Conservation (phyloP, 352 stramenopile genomes). For the Elongisporangium undulatum region DNA sequence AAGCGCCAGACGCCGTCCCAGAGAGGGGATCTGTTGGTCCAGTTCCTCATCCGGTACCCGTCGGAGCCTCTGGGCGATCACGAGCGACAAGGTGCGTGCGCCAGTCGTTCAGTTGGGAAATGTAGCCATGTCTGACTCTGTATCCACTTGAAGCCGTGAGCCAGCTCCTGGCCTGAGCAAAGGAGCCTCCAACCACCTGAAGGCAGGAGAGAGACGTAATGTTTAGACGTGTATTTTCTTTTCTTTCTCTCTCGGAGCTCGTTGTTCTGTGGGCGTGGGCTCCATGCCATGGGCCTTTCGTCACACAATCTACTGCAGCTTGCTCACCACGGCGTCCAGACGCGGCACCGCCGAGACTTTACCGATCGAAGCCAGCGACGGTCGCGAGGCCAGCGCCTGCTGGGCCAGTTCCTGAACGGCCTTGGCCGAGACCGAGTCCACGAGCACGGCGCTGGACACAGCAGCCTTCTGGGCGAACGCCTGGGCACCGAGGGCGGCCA, state of each 20-base stretch:
- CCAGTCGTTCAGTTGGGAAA: neutral
- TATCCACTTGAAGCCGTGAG: conserved; percentile 8
- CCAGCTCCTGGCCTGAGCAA: conserved; percentile 8
- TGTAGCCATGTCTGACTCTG: neutral
- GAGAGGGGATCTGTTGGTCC: conserved; percentile 85
- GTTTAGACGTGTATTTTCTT: conserved; percentile 26
- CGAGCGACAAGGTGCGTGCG: conserved; percentile 5
- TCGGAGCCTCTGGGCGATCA: conserved; percentile 28
- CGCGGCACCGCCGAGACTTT: conserved; percentile 67
- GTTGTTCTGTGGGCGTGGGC: conserved; percentile 12
- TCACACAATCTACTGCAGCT: conserved; percentile 67
- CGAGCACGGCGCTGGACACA: conserved; percentile 20
- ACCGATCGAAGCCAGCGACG: conserved; percentile 72
- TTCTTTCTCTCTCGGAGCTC: conserved; percentile 15
- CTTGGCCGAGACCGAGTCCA: conserved; percentile 47
- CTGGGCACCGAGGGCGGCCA: conserved; percentile 38
- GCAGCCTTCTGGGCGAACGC: conserved; percentile 39
- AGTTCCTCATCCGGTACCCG: conserved; percentile 92
- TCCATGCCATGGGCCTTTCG: conserved; percentile 7
- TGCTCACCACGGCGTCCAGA: conserved; percentile 63
- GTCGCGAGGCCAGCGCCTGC: conserved; percentile 66
- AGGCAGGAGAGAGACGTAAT: conserved; percentile 8
- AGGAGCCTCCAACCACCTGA: neutral
- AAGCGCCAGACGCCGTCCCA: conserved; percentile 54
- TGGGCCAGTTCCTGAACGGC: conserved; percentile 74